These are phyloP conservation scores for Protomyces macrosporus DNA, from an alignment of 1,139 yeast genomes.

Conservation along the genomic window DNA sequence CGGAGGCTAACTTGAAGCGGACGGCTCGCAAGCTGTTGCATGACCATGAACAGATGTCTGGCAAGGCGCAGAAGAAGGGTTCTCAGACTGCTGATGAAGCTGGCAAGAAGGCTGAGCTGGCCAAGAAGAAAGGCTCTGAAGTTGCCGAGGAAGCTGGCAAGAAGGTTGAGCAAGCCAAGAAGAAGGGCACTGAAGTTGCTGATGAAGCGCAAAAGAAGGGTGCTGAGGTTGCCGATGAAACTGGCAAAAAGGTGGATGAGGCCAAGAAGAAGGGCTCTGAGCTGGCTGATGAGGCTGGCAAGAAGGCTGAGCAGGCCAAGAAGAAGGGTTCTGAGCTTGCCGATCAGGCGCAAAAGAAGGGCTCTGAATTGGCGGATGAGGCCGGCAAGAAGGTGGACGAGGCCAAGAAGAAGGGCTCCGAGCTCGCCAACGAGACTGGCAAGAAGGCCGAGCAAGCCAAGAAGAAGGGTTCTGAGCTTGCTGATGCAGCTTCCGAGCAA, in stretches of 20 bases:
- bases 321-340: not conserved
- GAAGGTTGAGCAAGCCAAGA: not conserved
- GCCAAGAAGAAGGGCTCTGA: slow-evolving; percentile 24
- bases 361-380: not conserved
- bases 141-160: not conserved
- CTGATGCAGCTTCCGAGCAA: not conserved
- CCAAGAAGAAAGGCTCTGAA: slow-evolving; percentile 2
- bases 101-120: not conserved
- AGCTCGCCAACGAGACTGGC: slow-evolving; percentile 12
- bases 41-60: not conserved
- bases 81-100: slow-evolving; percentile 15
- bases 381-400: slow-evolving; percentile 3
- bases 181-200: not conserved
- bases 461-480: not conserved
- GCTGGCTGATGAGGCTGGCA: slow-evolving; percentile 19
- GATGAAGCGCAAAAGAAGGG: not conserved
- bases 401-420: slow-evolving; percentile 4
- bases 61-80: not conserved
- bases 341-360: not conserved
- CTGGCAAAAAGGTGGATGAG: not conserved
- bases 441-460: not conserved
- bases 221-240: slow-evolving; percentile 4
- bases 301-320: slow-evolving; percentile 1
- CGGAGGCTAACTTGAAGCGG: slow-evolving; percentile 8
- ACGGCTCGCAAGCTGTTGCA: slow-evolving; percentile 9